These are phyloP conservation scores for Aspergillus novofumigatus DNA, from an alignment of 2,329 filamentous ascomycete genomes.

Conservation along the genomic window DNA sequence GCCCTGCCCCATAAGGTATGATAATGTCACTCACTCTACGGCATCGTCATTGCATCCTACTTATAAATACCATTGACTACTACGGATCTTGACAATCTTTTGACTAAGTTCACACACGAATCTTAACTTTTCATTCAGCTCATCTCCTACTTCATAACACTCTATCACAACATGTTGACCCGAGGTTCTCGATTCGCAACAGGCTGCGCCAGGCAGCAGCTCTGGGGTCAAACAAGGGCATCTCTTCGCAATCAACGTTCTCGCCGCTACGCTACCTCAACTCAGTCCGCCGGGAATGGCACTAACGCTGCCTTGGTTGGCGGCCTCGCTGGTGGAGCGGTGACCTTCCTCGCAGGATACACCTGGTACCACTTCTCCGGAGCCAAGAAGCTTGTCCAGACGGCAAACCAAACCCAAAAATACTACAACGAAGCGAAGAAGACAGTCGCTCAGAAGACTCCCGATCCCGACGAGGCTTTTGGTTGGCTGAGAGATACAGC, in stretches of 20 bases:
- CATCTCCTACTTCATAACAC: background rate
- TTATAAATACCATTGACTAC: background rate
- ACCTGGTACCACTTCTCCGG: constrained; percentile 53
- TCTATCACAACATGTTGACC: constrained; percentile 1
- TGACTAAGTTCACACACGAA: background rate
- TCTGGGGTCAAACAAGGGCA: constrained; percentile 2
- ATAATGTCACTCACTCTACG: background rate
- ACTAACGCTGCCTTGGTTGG: constrained; percentile 39
- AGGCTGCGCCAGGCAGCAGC: constrained; percentile 5
- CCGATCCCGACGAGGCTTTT: constrained; percentile 63
- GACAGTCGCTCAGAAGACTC: constrained; percentile 59
- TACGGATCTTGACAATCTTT: background rate
- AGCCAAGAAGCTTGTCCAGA: constrained; percentile 45
- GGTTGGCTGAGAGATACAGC: constrained; percentile 62
- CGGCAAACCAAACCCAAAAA: constrained; percentile 53
- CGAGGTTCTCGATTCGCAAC: constrained; percentile 4
- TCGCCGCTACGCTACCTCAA: constrained; percentile 26
- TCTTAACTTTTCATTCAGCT: background rate
- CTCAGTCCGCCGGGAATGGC: constrained; percentile 18
- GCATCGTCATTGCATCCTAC: background rate
- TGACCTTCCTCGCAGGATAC: constrained; percentile 48
- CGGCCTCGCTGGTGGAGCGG: constrained; percentile 47
- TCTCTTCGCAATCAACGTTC: constrained; percentile 14
- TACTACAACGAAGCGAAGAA: constrained; percentile 59
- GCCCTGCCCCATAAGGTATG: too few species aligned